Evolutionary conservation across 2,329 filamentous ascomycete species (phyloP).

Genomic region (Hymenoscyphus albidus): DNA sequence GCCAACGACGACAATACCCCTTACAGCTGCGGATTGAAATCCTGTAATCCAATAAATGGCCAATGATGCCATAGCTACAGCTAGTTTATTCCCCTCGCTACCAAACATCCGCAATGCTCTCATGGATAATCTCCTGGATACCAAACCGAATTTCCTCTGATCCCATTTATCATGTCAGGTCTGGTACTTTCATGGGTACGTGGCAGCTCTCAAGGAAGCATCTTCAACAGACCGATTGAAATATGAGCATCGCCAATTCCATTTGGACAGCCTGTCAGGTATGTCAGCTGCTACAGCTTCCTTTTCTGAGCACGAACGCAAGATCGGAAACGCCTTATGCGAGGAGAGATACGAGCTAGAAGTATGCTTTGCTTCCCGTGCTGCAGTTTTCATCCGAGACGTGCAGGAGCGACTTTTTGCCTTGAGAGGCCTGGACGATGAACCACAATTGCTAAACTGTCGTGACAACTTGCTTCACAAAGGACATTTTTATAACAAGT

Average conservation of each 20-base stretch:
- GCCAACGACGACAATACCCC: not conserved
- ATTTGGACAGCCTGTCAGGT: constrained; percentile 16
- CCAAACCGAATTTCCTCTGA: not conserved
- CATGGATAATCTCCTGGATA: not conserved
- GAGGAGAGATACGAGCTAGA: not conserved
- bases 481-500: too few species aligned
- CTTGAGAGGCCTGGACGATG: not conserved
- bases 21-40: not conserved
- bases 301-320: constrained; percentile 13
- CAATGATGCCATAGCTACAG: not conserved
- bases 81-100: not conserved
- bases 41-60: not conserved
- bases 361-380: not conserved
- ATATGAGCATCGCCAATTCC: constrained; percentile 19
- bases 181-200: not conserved
- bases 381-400: not conserved
- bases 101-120: not conserved
- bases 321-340: constrained; percentile 10
- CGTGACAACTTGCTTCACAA: too few species aligned
- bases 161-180: not conserved
- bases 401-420: not conserved
- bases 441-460: too few species aligned
- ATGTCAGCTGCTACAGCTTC: constrained; percentile 10
- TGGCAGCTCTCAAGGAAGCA: constrained; percentile 10
- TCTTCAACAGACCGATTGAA: constrained; percentile 15